These are phyloP conservation scores for Phytomonas serpens DNA, from an alignment of 208 protist species.

Conservation along the genomic window DNA sequence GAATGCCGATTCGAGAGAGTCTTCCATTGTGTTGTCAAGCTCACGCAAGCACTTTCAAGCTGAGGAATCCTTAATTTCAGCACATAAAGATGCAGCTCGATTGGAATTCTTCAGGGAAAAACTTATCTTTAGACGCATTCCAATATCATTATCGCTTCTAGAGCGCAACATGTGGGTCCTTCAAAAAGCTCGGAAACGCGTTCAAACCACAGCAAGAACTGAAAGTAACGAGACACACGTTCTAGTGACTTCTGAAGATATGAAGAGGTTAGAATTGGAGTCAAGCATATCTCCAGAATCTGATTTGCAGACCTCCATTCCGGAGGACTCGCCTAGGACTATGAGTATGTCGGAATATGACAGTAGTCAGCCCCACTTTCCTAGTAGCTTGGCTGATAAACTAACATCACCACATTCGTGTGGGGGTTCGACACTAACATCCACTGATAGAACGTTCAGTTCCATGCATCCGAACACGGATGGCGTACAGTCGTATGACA, in stretches of 20 bases:
- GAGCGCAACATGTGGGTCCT: conserved; percentile 38
- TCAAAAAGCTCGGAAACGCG: conserved; percentile 5
- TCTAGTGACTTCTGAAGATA: neutral
- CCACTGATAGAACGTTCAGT: neutral
- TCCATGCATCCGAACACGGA: neutral
- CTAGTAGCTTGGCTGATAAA: neutral
- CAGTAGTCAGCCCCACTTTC: neutral
- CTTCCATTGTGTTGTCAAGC: neutral
- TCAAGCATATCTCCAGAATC: neutral
- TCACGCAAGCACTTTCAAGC: neutral
- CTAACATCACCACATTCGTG: neutral
- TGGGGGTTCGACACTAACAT: neutral
- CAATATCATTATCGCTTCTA: conserved; percentile 58
- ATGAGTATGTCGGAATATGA: neutral
- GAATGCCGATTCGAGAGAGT: neutral
- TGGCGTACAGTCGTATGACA: neutral
- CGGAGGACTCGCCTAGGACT: neutral
- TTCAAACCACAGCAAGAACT: conserved; percentile 13
- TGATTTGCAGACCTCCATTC: neutral
- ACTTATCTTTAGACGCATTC: conserved; percentile 55
- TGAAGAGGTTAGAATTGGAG: neutral
- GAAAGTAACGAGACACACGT: neutral
- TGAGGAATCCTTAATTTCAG: neutral
- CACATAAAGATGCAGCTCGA: neutral
- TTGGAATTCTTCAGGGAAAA: conserved; percentile 20